These are phyloP conservation scores for Geoglossum glabrum DNA, from an alignment of 495 filamentous ascomycete species.

Conservation along the genomic window DNA sequence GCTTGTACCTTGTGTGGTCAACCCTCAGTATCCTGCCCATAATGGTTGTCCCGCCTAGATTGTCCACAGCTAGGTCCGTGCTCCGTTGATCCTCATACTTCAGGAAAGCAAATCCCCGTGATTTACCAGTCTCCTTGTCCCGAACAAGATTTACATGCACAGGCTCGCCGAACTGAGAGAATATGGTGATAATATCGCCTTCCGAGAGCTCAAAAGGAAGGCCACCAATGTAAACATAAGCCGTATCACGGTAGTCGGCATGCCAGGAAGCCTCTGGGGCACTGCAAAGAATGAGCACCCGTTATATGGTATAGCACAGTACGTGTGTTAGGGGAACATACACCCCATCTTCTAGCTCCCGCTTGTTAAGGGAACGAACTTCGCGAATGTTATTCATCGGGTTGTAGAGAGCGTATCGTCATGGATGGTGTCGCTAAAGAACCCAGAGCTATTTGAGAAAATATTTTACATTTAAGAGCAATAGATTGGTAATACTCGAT, in stretches of 20 bases:
- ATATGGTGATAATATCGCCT: constrained; percentile 89
- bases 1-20: constrained; percentile 82
- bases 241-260: constrained; percentile 89
- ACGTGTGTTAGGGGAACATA: constrained; percentile 18
- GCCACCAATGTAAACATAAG: constrained; percentile 90
- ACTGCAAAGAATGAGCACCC: constrained; percentile 19
- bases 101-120: constrained; percentile 78
- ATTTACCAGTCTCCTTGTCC: constrained; percentile 91
- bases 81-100: constrained; percentile 98
- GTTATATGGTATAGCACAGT: not conserved
- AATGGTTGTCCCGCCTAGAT: constrained; percentile 69
- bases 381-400: constrained; percentile 81
- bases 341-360: constrained; percentile 77
- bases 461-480: too few relatives aligned
- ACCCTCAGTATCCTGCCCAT: constrained; percentile 66
- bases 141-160: constrained; percentile 74
- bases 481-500: too few relatives aligned
- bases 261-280: constrained; percentile 86
- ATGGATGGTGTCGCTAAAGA: not conserved
- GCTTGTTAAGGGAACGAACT: constrained; percentile 84
- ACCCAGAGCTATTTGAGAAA: too few relatives aligned
- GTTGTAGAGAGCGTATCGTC: not conserved
- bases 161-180: constrained; percentile 92
- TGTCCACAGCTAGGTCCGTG: constrained; percentile 88
- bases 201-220: constrained; percentile 87